Evolutionary conservation across 1,284 basidiomycete genomes (phyloP), one percentile per base, ranked within the genome.

Genomic region (Malassezia nana): DNA sequence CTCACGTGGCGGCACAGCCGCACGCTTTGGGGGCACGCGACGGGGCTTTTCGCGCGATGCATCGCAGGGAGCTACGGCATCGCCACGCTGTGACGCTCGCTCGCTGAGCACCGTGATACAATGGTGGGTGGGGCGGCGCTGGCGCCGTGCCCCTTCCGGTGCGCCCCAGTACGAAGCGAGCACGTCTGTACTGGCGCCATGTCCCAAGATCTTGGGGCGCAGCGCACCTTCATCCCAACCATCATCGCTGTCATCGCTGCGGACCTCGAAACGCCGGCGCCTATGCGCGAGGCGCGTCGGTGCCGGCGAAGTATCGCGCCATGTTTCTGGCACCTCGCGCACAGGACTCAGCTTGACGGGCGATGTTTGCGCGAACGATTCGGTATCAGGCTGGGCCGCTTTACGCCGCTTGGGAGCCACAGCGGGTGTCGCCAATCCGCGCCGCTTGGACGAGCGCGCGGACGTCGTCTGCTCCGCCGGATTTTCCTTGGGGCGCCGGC

Each of bases 171-270:
- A 71, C 20, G 63, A 55, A 1, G 71, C 71, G 28, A 74, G 41
- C 9, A 67, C 64, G 32, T 72, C 70, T 5, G 68, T 69, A 50
- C 65, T 66, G 24, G 71, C 71, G 13, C 66, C 59, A 42, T 70
- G 69, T 26, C 71, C 71, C 2, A 74, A 59, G 61, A 72, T 72
- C 56, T 67, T 65, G 13, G 71, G 71, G 6, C 65, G 69, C n/a
- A 41, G 44, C 6, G 38, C 29, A 22, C 5, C 29, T 10, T 20
- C 25, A 26, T 46, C 35, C 28, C 50, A 50, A 8, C 20, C 39
- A 3, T 46, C 44, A 26, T 59, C 58, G 9, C 41, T 46, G 10
- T 49, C 54, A 31, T 46, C 46, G 29, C 43, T 48, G 13, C 35
- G 45, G 24, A 50, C 50, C 26, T 60, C 55, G 26, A 30, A 45